Evolutionary conservation across 129 eudicot species (phyloP).

Genomic region (Logfia minima): DNA sequence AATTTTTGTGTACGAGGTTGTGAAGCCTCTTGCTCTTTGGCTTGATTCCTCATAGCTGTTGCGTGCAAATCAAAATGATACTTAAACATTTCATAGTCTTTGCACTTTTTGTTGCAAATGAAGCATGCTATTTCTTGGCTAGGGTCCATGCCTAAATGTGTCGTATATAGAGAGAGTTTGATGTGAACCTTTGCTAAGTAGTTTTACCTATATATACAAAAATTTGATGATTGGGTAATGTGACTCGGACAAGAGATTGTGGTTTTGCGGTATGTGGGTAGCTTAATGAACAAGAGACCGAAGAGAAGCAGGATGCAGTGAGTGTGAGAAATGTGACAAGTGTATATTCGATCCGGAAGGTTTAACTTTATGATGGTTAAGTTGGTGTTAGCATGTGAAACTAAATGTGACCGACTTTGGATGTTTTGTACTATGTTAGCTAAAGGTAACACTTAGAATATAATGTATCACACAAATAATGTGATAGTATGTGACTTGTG

Average conservation of each 20-base stretch:
- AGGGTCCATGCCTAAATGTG: background rate
- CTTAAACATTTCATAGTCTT: background rate
- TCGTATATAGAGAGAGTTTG: background rate
- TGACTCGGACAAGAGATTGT: background rate
- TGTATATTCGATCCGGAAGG: background rate
- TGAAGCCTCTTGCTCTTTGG: background rate
- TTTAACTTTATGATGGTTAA: background rate
- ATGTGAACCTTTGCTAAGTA: constrained; percentile 11
- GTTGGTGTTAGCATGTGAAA: background rate
- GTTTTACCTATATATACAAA: background rate
- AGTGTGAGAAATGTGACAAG: background rate
- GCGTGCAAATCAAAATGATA: background rate
- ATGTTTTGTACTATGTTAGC: background rate
- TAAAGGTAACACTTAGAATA: background rate
- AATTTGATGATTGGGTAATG: background rate
- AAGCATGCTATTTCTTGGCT: background rate
- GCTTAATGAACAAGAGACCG: too few species aligned
- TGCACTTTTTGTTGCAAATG: background rate
- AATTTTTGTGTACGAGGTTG: background rate
- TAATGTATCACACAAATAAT: background rate
- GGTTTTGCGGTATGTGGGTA: too few species aligned
- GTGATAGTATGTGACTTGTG: background rate
- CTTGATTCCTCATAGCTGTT: background rate
- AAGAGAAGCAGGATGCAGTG: too few species aligned
- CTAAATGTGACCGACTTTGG: background rate